These are phyloP conservation scores for Verticillium klebahnii DNA, from an alignment of 2,329 filamentous ascomycete genomes.

Conservation along the genomic window DNA sequence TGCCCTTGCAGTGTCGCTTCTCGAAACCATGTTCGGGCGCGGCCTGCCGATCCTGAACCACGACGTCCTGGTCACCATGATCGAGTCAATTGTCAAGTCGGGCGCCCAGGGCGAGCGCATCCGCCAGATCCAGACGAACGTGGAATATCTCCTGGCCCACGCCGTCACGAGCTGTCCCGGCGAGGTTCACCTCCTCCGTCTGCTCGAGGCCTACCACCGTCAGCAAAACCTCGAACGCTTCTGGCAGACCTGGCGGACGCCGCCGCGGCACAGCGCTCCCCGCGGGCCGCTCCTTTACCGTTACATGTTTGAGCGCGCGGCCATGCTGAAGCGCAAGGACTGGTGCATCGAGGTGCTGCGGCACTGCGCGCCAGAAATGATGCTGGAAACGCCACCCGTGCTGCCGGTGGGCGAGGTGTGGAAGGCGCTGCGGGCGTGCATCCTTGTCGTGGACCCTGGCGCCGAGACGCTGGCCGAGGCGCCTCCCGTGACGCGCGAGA, in stretches of 20 bases:
- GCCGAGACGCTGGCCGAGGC: slow-evolving; percentile 29
- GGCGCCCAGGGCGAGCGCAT: slow-evolving; percentile 26
- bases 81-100: slow-evolving; percentile 32
- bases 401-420: slow-evolving; percentile 37
- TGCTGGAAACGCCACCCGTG: slow-evolving; percentile 47
- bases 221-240: slow-evolving; percentile 50
- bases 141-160: slow-evolving; percentile 40
- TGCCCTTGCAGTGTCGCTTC: slow-evolving; percentile 35
- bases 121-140: slow-evolving; percentile 33
- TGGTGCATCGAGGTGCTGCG: slow-evolving; percentile 43
- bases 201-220: slow-evolving; percentile 42
- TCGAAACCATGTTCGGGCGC: slow-evolving; percentile 40
- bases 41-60: slow-evolving; percentile 36
- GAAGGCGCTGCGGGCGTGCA: slow-evolving; percentile 45
- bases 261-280: slow-evolving; percentile 41
- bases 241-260: slow-evolving; percentile 56
- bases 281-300: slow-evolving; percentile 52
- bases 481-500: slow-evolving; percentile 2
- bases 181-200: slow-evolving; percentile 28
- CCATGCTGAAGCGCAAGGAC: slow-evolving; percentile 34
- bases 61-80: slow-evolving; percentile 44
- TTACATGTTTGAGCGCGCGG: slow-evolving; percentile 45
- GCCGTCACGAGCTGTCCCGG: slow-evolving; percentile 30
- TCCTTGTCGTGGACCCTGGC: slow-evolving; percentile 48
- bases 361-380: slow-evolving; percentile 57